Evolutionary conservation across 345 rosid species (phyloP), one percentile per base, ranked within the genome.

Genomic region (Populus nigra): DNA sequence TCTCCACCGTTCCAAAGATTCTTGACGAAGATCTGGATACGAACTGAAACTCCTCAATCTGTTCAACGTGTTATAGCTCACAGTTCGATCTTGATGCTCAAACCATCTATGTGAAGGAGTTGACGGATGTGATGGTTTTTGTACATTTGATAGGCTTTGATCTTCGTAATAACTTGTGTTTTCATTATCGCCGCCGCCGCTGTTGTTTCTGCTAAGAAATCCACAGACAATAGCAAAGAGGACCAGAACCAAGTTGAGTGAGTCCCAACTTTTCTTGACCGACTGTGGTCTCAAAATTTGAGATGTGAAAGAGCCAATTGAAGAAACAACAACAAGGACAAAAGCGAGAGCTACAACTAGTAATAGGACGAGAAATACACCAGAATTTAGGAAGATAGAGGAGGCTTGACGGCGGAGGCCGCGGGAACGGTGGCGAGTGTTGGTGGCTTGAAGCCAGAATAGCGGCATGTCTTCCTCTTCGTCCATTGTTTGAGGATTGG

Each of bases 221-320:
- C 93, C 98, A 27, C 95, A 94, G 7, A 91, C 50, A 49, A 94
- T 83, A 74, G 98, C 98, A 83, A 94, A 90, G 8, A 91, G 84
- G 11, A 93, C 97, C 8, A 94, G 85, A 1, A 88, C 92, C 0
- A 94, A 75, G 81, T 93, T 93, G 53, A 94, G 86, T 2, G 88
- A 88, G 75, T 89, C 96, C 97, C 97, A 93, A 68, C 93, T 79
- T 81, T 79, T 94, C 27, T 91, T 94, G 50, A 94, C 88, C 31
- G 71, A 68, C 3, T 91, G 85, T 5, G 97, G 97, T 66, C 86
- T 85, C 22, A 88, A 84, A 69, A 89, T 72, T 68, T 87, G 90
- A 7, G 98, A 87, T 33, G 91, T 76, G 79, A 88, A 84, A 55
- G 88, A 80, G 39, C 84, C 10, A 7, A 89, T 47, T 0, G 90